phyloP scores from a whole-genome alignment of 1,284 basidiomycete species.

The Ganoderma resinaceum region DNA sequence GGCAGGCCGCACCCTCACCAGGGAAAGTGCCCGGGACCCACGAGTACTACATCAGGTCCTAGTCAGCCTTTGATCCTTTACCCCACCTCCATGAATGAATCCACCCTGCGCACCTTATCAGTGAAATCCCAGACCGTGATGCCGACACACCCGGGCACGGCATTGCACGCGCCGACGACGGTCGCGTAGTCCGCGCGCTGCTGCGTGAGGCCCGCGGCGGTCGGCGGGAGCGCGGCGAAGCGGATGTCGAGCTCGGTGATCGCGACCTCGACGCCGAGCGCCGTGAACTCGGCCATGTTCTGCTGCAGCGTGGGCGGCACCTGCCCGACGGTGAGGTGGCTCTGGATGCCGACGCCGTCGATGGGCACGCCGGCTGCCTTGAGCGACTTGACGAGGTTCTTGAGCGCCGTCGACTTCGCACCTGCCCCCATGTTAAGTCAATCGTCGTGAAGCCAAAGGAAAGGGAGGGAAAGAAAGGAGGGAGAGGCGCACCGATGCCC shows the following conservation, averaged over 20 bases:
- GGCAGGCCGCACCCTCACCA: slow-evolving; percentile 56
- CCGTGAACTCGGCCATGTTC: slow-evolving; percentile 54
- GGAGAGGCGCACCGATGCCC: slow-evolving; percentile 26
- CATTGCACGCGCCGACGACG: slow-evolving; percentile 60
- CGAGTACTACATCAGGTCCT: slow-evolving; percentile 44
- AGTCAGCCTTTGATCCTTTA: not conserved
- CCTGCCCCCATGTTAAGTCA: slow-evolving; percentile 39
- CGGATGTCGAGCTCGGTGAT: slow-evolving; percentile 68
- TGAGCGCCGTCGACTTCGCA: slow-evolving; percentile 58
- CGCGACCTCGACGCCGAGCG: slow-evolving; percentile 63
- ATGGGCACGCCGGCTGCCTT: slow-evolving; percentile 56
- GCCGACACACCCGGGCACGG: slow-evolving; percentile 56
- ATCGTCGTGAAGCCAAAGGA: not conserved
- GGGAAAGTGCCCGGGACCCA: slow-evolving; percentile 59
- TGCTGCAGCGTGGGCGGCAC: slow-evolving; percentile 53
- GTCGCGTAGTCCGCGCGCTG: slow-evolving; percentile 62
- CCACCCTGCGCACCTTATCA: slow-evolving; percentile 43
- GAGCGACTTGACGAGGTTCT: slow-evolving; percentile 56
- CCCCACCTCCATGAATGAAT: not conserved
- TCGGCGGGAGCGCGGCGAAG: slow-evolving; percentile 57
- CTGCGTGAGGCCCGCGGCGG: slow-evolving; percentile 52
- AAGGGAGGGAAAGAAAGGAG: not conserved
- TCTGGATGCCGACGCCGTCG: slow-evolving; percentile 64
- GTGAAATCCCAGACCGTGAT: slow-evolving; percentile 63
- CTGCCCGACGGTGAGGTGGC: slow-evolving; percentile 58